A percentile compares a stretch with the other conserved stretches of the same genome.
Conservation (phyloP, 805 yeast species). For the Cyberlindnera maclurae region DNA sequence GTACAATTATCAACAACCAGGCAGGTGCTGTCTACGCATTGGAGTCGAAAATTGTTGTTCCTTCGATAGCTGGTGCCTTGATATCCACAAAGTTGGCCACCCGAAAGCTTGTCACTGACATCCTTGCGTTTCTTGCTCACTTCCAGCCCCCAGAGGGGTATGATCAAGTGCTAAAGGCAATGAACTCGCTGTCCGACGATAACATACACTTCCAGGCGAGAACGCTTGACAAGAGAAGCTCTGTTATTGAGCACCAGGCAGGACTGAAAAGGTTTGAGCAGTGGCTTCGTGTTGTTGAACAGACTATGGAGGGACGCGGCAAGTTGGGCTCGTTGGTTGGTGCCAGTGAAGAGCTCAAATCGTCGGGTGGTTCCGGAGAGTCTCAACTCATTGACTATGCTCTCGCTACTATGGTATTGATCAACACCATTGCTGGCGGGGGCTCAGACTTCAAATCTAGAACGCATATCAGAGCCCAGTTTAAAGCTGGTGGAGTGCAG, state of each 20-base stretch:
- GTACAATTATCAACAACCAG: slow-evolving; percentile 59
- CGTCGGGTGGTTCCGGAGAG: slow-evolving; percentile 45
- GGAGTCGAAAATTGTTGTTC: slow-evolving; percentile 39
- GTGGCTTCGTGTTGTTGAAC: slow-evolving; percentile 63
- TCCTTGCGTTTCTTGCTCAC: slow-evolving; percentile 50
- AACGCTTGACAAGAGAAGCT: slow-evolving; percentile 30
- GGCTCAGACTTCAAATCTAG: slow-evolving; percentile 34
- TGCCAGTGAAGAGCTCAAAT: slow-evolving; percentile 73
- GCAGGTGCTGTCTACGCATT: slow-evolving; percentile 54
- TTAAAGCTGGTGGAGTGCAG: slow-evolving; percentile 51
- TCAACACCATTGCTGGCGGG: slow-evolving; percentile 53
- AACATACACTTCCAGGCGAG: slow-evolving; percentile 25
- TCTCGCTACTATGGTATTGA: slow-evolving; percentile 59
- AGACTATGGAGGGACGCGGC: slow-evolving; percentile 78
- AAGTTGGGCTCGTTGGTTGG: slow-evolving; percentile 88
- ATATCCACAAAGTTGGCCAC: slow-evolving; percentile 71
- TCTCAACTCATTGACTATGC: slow-evolving; percentile 64
- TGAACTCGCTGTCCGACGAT: slow-evolving; percentile 23
- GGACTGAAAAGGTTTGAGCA: slow-evolving; percentile 50
- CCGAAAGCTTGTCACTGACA: slow-evolving; percentile 72
- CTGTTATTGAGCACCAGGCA: slow-evolving; percentile 16
- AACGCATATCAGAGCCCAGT: slow-evolving; percentile 50
- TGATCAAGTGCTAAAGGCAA: slow-evolving; percentile 42
- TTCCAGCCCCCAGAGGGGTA: slow-evolving; percentile 41
- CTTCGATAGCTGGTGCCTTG: slow-evolving; percentile 64